phyloP scores from a whole-genome alignment of 768 basidiomycete species.

The Podaxis sp. region DNA sequence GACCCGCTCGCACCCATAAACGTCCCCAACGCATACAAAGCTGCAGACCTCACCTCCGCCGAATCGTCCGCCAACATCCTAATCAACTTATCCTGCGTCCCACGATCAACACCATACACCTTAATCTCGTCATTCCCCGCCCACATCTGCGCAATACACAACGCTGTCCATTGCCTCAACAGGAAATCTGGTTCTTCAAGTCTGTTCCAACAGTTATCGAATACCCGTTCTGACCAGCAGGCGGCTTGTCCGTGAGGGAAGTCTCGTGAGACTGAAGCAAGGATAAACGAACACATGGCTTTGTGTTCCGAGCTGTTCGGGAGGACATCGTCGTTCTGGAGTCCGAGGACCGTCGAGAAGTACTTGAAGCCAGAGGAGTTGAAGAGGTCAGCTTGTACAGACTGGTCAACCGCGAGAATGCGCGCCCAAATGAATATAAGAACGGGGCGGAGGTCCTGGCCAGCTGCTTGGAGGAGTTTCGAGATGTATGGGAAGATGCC shows the following conservation, averaged over 20 bases:
- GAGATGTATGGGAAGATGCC: slow-evolving; percentile 99
- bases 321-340: slow-evolving; percentile 66
- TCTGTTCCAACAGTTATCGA: slow-evolving; percentile 82
- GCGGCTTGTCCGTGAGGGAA: slow-evolving; percentile 84
- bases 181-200: slow-evolving; percentile 90
- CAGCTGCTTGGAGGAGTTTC: slow-evolving; percentile 91
- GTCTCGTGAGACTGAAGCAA: slow-evolving; percentile 86
- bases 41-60: slow-evolving; percentile 89
- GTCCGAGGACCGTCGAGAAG: slow-evolving; percentile 73
- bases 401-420: slow-evolving; percentile 93
- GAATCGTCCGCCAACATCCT: slow-evolving; percentile 79
- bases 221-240: slow-evolving; percentile 76
- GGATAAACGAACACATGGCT: slow-evolving; percentile 98
- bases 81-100: slow-evolving; percentile 80
- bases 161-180: slow-evolving; percentile 87
- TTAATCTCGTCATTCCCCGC: slow-evolving; percentile 89
- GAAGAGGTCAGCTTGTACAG: slow-evolving; percentile 86
- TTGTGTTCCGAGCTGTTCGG: slow-evolving; percentile 94
- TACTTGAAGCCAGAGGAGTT: slow-evolving; percentile 82
- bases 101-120: slow-evolving; percentile 71
- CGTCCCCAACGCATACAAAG: slow-evolving; percentile 87
- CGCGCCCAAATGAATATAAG: slow-evolving; percentile 99
- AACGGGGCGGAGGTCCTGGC: slow-evolving; percentile 93
- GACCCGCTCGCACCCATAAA: slow-evolving; percentile 89
- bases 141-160: slow-evolving; percentile 96